Percentiles rank a stretch among this genome's conserved stretches.
Conservation (phyloP, 345 rosid genomes). For the Mercurialis annua region DNA sequence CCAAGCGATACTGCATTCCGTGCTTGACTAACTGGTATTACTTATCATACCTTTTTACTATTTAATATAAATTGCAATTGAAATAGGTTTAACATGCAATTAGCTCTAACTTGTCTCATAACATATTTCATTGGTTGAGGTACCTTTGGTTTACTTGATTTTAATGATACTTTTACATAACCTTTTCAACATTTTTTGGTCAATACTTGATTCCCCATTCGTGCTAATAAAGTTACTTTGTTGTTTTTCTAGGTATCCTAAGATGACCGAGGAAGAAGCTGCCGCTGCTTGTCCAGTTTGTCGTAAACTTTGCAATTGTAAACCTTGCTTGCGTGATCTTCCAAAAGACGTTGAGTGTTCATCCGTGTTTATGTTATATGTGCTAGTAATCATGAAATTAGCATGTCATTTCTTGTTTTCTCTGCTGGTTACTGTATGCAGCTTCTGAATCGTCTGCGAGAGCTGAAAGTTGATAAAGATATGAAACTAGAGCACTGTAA, state of each 20-base stretch:
- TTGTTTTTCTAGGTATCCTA: conserved; percentile 17
- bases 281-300: conserved; percentile 25
- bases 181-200: too few relatives aligned
- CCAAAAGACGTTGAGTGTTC: conserved; percentile 21
- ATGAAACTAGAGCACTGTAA: conserved; percentile 30
- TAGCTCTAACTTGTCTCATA: too few relatives aligned
- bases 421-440: conserved; percentile 18
- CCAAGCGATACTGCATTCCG: conserved; percentile 47
- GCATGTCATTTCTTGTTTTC: background rate
- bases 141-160: too few relatives aligned
- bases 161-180: too few relatives aligned
- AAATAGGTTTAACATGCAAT: too few relatives aligned
- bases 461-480: background rate
- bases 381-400: background rate
- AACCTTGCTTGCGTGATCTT: conserved; percentile 22
- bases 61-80: too few relatives aligned
- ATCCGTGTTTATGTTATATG: background rate
- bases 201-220: too few relatives aligned
- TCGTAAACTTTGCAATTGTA: conserved; percentile 20
- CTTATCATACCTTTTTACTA: too few relatives aligned
- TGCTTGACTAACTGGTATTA: conserved; percentile 51
- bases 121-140: too few relatives aligned
- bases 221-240: background rate
- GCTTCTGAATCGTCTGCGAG: conserved; percentile 2
- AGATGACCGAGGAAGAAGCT: conserved; percentile 13